Conservation (phyloP, 2,329 filamentous ascomycete species). For the Cladosporium sp. region DNA sequence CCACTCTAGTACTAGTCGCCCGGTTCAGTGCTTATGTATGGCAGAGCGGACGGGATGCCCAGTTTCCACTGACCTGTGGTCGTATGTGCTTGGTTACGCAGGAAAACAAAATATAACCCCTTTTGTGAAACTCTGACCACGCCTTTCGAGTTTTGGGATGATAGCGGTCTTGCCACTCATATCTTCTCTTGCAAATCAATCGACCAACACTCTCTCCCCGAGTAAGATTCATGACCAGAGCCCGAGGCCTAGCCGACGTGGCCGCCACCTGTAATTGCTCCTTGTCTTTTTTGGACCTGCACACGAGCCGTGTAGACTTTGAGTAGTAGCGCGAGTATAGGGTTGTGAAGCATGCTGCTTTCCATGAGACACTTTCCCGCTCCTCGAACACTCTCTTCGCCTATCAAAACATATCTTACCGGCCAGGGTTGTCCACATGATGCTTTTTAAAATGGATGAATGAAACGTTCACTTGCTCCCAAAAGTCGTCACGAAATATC, state of each 20-base stretch:
- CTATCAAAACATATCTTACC: conserved; percentile 47
- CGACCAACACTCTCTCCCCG: conserved; percentile 37
- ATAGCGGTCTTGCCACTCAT: conserved; percentile 39
- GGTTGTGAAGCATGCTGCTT: conserved; percentile 47
- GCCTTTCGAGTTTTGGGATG: conserved; percentile 16
- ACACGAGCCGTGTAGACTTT: conserved; percentile 34
- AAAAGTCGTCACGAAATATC: no score
- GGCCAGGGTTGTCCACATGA: conserved; percentile 45
- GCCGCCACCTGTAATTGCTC: conserved; percentile 41
- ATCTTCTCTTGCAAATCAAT: conserved; percentile 40
- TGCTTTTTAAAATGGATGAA: conserved; percentile 46
- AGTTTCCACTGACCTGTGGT: no score
- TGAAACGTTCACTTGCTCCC: no score
- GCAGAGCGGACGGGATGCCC: no score
- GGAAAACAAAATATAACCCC: background rate
- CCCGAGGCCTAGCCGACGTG: conserved; percentile 28
- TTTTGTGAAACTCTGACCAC: conserved; percentile 28
- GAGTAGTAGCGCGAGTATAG: conserved; percentile 48
- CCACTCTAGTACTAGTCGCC: no score
- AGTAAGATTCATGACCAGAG: conserved; percentile 49
- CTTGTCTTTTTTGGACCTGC: conserved; percentile 27
- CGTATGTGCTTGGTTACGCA: no score
- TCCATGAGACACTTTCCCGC: conserved; percentile 57
- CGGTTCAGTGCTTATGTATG: no score
- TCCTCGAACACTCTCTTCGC: conserved; percentile 33